Conservation (phyloP, 2,329 filamentous ascomycete species). For the Diplodia mutila region DNA sequence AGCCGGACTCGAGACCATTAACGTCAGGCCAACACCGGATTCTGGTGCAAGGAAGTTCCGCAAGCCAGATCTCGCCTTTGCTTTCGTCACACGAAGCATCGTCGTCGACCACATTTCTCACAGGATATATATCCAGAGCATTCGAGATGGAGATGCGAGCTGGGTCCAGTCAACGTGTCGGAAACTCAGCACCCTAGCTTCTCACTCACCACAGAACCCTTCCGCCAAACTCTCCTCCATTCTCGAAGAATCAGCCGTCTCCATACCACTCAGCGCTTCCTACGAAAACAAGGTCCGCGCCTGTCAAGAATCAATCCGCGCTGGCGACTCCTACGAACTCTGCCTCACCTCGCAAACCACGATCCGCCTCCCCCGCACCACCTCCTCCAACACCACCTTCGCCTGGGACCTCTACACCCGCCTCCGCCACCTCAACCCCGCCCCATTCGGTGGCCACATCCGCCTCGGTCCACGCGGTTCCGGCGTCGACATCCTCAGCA, state of each 20-base stretch:
- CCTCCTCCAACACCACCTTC: slow-evolving; percentile 32
- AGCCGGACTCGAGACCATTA: slow-evolving; percentile 68
- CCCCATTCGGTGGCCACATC: slow-evolving; percentile 83
- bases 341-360: slow-evolving; percentile 78
- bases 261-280: neutral
- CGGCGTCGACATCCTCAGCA: slow-evolving; percentile 70
- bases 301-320: slow-evolving; percentile 73
- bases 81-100: slow-evolving; percentile 76
- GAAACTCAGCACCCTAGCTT: neutral
- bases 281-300: slow-evolving; percentile 29
- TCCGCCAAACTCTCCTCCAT: neutral
- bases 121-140: slow-evolving; percentile 68
- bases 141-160: slow-evolving; percentile 51
- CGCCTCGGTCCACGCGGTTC: slow-evolving; percentile 58
- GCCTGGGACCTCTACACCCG: slow-evolving; percentile 73
- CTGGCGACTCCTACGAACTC: slow-evolving; percentile 83
- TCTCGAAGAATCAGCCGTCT: neutral
- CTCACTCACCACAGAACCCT: neutral
- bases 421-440: slow-evolving; percentile 73
- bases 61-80: slow-evolving; percentile 72
- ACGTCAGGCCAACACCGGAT: slow-evolving; percentile 42
- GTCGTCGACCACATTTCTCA: slow-evolving; percentile 73
- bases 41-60: neutral
- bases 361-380: slow-evolving; percentile 53
- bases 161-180: slow-evolving; percentile 51